phyloP scores from a whole-genome alignment of 305 asterid genomes.

The Solanum hybrid region DNA sequence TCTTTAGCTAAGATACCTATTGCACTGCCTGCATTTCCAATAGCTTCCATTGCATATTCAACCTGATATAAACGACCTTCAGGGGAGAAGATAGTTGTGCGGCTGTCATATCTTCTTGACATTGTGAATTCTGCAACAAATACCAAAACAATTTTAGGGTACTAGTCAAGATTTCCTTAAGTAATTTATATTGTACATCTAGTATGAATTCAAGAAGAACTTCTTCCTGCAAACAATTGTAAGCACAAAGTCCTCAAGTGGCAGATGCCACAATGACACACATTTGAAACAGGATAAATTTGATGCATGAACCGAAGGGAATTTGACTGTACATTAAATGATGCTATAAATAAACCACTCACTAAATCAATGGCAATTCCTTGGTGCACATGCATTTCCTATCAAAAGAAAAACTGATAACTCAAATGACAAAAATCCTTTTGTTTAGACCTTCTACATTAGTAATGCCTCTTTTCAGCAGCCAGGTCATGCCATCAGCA shows the following conservation, averaged over 20 bases:
- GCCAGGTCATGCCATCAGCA: neutral
- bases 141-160: neutral
- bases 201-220: neutral
- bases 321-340: neutral
- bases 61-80: slow-evolving; percentile 18
- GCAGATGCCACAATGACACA: neutral
- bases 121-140: slow-evolving; percentile 1
- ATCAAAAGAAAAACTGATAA: neutral
- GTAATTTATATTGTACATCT: neutral
- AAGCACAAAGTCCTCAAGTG: neutral
- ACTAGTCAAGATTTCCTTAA: neutral
- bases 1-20: slow-evolving; percentile 16
- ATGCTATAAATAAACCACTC: neutral
- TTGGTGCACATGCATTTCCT: neutral
- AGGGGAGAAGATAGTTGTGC: slow-evolving; percentile 16
- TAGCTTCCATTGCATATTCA: slow-evolving; percentile 17
- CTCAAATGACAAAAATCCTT: neutral
- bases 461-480: neutral
- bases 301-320: neutral
- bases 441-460: neutral
- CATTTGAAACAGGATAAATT: neutral
- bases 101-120: slow-evolving; percentile 13
- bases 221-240: neutral
- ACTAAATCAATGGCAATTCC: neutral
- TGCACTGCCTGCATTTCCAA: slow-evolving; percentile 16